A percentile compares a stretch with the other conserved stretches of the same genome.
phyloP scores from a whole-genome alignment of 2,329 filamentous ascomycete species.

The Phaeosphaeria sp. region DNA sequence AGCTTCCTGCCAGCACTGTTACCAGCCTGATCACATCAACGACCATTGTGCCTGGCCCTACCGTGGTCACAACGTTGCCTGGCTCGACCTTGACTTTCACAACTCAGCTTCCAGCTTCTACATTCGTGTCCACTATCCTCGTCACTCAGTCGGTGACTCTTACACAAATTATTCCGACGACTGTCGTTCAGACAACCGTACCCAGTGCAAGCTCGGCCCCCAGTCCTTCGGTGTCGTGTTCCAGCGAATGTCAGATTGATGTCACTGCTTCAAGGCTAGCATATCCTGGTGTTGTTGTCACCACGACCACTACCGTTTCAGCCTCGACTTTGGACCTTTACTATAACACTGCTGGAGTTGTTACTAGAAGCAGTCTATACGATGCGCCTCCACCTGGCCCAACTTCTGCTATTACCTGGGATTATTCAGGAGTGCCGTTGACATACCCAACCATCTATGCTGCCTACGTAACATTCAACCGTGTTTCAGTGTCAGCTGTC shows the following conservation, averaged over 20 bases:
- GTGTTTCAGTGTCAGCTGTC: slow-evolving; percentile 30
- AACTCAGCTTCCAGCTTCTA: slow-evolving; percentile 33
- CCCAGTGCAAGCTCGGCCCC: slow-evolving; percentile 23
- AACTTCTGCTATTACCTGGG: slow-evolving; percentile 34
- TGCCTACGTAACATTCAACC: slow-evolving; percentile 39
- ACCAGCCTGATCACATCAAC: slow-evolving; percentile 30
- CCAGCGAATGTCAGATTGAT: slow-evolving; percentile 38
- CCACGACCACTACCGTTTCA: slow-evolving; percentile 20
- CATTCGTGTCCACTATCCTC: slow-evolving; percentile 22
- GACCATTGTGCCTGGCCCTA: slow-evolving; percentile 18
- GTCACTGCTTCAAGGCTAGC: slow-evolving; percentile 37
- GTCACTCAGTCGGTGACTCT: slow-evolving; percentile 23
- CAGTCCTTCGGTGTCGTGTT: slow-evolving; percentile 28
- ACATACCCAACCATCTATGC: slow-evolving; percentile 44
- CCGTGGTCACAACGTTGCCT: slow-evolving; percentile 12
- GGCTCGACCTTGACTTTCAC: slow-evolving; percentile 24
- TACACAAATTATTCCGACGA: slow-evolving; percentile 26
- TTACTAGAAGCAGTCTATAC: slow-evolving; percentile 20
- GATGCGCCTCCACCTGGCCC: slow-evolving; percentile 15
- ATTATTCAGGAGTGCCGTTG: slow-evolving; percentile 27
- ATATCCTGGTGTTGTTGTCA: slow-evolving; percentile 36
- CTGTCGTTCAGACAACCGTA: slow-evolving; percentile 27
- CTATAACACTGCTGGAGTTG: slow-evolving; percentile 14
- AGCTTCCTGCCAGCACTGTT: slow-evolving; percentile 24
- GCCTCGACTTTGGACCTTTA: slow-evolving; percentile 33